These are phyloP conservation scores for Pestalotiopsis fici DNA, from an alignment of 2,329 filamentous ascomycete genomes.

Conservation along the genomic window DNA sequence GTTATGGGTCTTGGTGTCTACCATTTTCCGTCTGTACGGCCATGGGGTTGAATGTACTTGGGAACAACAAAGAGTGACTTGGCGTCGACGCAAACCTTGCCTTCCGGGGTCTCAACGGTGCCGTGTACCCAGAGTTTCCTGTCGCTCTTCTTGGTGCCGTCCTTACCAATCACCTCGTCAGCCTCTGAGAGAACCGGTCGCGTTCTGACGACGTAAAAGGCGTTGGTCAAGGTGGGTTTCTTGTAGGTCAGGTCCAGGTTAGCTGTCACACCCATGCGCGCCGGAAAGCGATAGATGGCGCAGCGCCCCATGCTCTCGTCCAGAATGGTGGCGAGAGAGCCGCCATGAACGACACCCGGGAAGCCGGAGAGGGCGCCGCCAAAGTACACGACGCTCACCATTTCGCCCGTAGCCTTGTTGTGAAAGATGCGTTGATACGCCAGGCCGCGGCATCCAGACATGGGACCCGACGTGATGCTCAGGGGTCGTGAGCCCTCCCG, in stretches of 20 bases:
- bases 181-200: conserved; percentile 37
- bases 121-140: conserved; percentile 57
- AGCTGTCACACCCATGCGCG: conserved; percentile 55
- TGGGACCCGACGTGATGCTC: conserved; percentile 40
- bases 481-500: conserved; percentile 3
- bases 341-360: conserved; percentile 73
- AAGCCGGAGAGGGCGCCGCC: conserved; percentile 68
- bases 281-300: conserved; percentile 49
- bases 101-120: conserved; percentile 55
- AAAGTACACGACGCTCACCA: conserved; percentile 67
- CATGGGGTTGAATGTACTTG: conserved; percentile 40
- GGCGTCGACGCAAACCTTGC: conserved; percentile 58
- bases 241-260: conserved; percentile 63
- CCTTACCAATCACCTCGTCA: conserved; percentile 12
- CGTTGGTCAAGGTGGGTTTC: conserved; percentile 57
- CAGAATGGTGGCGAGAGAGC: conserved; percentile 66
- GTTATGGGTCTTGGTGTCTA: not conserved
- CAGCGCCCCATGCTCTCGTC: conserved; percentile 71
- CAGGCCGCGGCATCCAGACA: conserved; percentile 42
- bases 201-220: conserved; percentile 64
- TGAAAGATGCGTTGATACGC: conserved; percentile 65
- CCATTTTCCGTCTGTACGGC: not conserved
- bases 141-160: conserved; percentile 30
- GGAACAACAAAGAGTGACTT: conserved; percentile 61
- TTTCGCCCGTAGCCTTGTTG: conserved; percentile 57